Conservation (phyloP, 2,329 filamentous ascomycete genomes). For the Phialophora expanda region DNA sequence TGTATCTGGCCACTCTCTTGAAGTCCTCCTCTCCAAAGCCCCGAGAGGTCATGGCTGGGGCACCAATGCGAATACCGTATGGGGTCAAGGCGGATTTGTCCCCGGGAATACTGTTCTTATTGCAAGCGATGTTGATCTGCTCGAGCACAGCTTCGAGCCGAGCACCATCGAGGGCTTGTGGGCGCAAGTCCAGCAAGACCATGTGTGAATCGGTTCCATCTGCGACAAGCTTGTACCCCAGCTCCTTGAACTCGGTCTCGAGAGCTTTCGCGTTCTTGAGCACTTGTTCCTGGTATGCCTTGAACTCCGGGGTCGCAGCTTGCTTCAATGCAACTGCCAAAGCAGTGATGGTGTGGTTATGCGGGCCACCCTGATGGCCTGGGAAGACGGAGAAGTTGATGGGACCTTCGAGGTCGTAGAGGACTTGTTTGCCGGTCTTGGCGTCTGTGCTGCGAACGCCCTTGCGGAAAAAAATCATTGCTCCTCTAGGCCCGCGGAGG, state of each 20-base stretch:
- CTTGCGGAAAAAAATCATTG: conserved; percentile 99
- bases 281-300: conserved; percentile 90
- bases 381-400: conserved; percentile 99
- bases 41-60: conserved; percentile 95
- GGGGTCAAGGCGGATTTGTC: conserved; percentile 93
- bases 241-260: conserved; percentile 69
- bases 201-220: conserved; percentile 98
- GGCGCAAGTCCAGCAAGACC: conserved; percentile 91
- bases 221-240: conserved; percentile 92
- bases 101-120: conserved; percentile 98
- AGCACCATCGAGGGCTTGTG: conserved; percentile 84
- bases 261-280: conserved; percentile 92
- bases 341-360: conserved; percentile 99
- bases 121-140: conserved; percentile 92
- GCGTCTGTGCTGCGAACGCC: conserved; percentile 86
- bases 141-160: conserved; percentile 90
- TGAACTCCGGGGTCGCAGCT: conserved; percentile 87
- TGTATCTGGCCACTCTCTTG: conserved; percentile 79
- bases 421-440: conserved; percentile 86
- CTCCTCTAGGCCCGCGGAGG: conserved; percentile 92
- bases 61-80: conserved; percentile 90
- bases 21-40: conserved; percentile 93
- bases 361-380: conserved; percentile 95
- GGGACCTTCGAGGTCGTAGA: conserved; percentile 91
- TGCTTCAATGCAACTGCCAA: conserved; percentile 94